These are phyloP conservation scores for Trypethelium eluteriae DNA, from an alignment of 495 filamentous ascomycete species.

Conservation along the genomic window DNA sequence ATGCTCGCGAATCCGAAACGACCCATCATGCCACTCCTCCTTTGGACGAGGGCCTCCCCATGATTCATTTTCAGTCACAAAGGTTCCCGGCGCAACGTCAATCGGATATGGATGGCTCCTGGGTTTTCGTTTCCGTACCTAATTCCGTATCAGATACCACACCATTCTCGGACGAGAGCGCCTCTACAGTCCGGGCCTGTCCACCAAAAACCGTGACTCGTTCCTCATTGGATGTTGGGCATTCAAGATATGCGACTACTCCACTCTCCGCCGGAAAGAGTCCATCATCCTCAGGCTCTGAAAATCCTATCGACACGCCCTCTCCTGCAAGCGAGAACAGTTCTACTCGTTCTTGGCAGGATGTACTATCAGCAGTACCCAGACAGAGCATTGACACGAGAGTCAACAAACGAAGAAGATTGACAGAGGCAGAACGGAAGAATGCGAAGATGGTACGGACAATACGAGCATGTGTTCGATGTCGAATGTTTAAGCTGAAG, in stretches of 20 bases:
- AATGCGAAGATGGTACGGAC: conserved; percentile 7
- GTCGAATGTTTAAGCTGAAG: conserved; percentile 5
- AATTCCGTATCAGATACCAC: too few species aligned
- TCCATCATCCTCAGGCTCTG: neutral
- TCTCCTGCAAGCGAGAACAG: neutral
- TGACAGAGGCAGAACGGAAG: neutral
- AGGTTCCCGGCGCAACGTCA: too few species aligned
- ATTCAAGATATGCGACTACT: neutral
- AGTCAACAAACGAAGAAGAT: neutral
- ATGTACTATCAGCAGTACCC: neutral
- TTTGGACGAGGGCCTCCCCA: neutral
- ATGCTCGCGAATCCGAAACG: neutral
- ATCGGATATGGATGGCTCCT: too few species aligned
- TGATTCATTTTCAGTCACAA: neutral
- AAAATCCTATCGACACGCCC: neutral
- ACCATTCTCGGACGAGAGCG: neutral
- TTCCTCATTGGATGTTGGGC: too few species aligned
- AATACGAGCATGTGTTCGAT: conserved; percentile 2
- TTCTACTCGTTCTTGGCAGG: neutral
- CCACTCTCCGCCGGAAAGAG: neutral
- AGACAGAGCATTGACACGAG: neutral
- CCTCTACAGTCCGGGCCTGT: neutral
- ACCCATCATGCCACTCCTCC: neutral
- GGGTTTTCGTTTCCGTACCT: too few species aligned
- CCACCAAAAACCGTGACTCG: neutral